Conservation (phyloP, 106 monocot species). For the Amphibolis antarctica region DNA sequence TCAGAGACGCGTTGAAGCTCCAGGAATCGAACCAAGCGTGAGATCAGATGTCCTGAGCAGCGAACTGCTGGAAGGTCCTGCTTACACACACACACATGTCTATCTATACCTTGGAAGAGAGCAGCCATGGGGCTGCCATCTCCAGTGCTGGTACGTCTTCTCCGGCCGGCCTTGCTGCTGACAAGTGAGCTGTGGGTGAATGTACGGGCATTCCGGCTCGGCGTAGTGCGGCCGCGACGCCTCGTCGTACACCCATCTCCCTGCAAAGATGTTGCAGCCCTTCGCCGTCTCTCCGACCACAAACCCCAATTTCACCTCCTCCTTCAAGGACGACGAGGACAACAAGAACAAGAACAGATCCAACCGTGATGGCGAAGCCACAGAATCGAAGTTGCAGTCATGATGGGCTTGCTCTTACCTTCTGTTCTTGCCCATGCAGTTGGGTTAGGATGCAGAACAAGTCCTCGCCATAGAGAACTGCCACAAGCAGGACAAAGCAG, state of each 20-base stretch:
- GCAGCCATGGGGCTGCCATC: conserved; percentile 68
- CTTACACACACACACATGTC: too few species aligned
- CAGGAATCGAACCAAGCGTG: too few species aligned
- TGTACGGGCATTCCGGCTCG: conserved; percentile 43
- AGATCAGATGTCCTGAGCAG: too few species aligned
- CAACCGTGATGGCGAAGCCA: too few species aligned
- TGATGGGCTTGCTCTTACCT: not conserved
- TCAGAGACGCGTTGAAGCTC: conserved; percentile 8
- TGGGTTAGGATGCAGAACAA: conserved; percentile 14
- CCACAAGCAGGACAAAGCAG: conserved; percentile 36
- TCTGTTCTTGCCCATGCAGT: not conserved
- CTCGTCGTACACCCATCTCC: conserved; percentile 60
- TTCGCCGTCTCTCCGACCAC: not conserved
- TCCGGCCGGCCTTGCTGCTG: conserved; percentile 61
- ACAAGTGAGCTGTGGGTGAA: conserved; percentile 57
- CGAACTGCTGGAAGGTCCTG: too few species aligned
- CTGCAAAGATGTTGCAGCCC: conserved; percentile 44
- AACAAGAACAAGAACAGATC: not conserved
- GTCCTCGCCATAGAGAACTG: conserved; percentile 43
- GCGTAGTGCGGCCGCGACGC: conserved; percentile 43
- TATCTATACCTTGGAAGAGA: conserved; percentile 52
- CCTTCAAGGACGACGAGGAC: not conserved
- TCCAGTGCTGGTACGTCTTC: conserved; percentile 44
- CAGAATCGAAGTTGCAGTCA: too few species aligned
- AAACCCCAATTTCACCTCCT: not conserved